phyloP scores from a whole-genome alignment of 1,139 yeast genomes.

The Geotrichum cucujoidarum region DNA sequence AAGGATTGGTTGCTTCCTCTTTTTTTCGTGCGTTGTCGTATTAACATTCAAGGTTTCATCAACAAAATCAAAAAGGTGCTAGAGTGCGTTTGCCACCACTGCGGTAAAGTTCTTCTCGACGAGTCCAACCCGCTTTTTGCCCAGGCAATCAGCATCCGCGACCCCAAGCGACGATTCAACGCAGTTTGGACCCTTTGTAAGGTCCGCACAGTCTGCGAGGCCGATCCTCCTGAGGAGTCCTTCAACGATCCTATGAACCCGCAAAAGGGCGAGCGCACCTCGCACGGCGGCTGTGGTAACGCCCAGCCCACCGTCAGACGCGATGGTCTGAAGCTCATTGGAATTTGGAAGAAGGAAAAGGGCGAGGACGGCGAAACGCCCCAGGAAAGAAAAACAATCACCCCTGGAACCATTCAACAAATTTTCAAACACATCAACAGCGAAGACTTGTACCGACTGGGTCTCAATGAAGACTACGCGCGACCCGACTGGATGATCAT shows the following conservation, averaged over 20 bases:
- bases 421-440: constrained; percentile 88
- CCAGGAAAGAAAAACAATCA: constrained; percentile 85
- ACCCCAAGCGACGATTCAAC: constrained; percentile 91
- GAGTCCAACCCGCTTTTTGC: constrained; percentile 78
- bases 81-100: constrained; percentile 97
- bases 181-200: constrained; percentile 95
- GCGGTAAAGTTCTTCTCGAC: constrained; percentile 89
- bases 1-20: constrained; percentile 2
- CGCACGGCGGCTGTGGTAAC: constrained; percentile 98
- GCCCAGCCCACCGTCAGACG: constrained; percentile 93
- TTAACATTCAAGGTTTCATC: constrained; percentile 57
- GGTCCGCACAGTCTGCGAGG: constrained; percentile 91
- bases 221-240: constrained; percentile 66
- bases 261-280: constrained; percentile 39
- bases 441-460: constrained; percentile 75
- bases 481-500: constrained; percentile 98
- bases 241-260: constrained; percentile 35
- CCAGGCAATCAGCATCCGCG: constrained; percentile 82
- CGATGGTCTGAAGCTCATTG: constrained; percentile 93
- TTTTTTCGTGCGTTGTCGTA: not conserved
- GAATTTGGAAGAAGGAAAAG: constrained; percentile 93
- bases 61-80: constrained; percentile 91
- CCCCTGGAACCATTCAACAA: constrained; percentile 83
- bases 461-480: constrained; percentile 92
- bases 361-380: constrained; percentile 74